Percentiles rank a stretch among this genome's conserved stretches.
These are phyloP conservation scores for Xerocomus spinulosus DNA, from an alignment of 768 basidiomycete species.

Conservation along the genomic window DNA sequence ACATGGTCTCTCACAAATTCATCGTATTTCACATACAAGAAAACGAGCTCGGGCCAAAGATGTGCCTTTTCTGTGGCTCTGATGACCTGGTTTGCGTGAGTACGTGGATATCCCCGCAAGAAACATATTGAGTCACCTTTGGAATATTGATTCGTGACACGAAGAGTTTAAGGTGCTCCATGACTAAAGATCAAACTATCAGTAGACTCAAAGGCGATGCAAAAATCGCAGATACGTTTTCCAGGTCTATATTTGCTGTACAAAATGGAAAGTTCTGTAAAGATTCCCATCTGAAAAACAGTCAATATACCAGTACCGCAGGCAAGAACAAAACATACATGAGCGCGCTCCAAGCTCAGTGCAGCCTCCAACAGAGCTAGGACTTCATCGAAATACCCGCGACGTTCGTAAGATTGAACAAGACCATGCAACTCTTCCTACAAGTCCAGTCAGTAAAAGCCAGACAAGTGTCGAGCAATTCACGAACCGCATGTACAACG, in stretches of 20 bases:
- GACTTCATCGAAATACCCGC: conserved; percentile 93
- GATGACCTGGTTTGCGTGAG: conserved; percentile 57
- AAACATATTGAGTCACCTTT: conserved; percentile 47
- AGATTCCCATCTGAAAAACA: conserved; percentile 79
- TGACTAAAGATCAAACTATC: conserved; percentile 49
- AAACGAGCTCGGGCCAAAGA: conserved; percentile 97
- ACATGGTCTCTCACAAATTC: conserved; percentile 60
- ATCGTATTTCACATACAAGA: conserved; percentile 98
- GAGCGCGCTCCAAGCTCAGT: conserved; percentile 93
- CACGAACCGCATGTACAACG: conserved; percentile 75
- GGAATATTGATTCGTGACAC: conserved; percentile 97
- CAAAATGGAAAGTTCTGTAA: conserved; percentile 88
- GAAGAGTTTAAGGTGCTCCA: conserved; percentile 98
- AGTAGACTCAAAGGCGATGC: background rate
- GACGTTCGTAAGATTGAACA: conserved; percentile 81
- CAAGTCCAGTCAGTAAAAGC: conserved; percentile 1
- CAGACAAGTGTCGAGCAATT: conserved; percentile 12
- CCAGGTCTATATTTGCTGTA: conserved; percentile 95
- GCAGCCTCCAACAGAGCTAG: conserved; percentile 90
- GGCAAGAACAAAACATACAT: conserved; percentile 43
- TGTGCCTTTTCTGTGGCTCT: conserved; percentile 94
- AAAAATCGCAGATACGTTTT: conserved; percentile 59
- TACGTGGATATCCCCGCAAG: background rate
- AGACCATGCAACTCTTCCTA: conserved; percentile 75
- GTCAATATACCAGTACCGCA: conserved; percentile 3